A percentile compares a stretch with the other conserved stretches of the same genome.
Conservation (phyloP, 2,329 filamentous ascomycete species). For the Fusarium xyrophilum region DNA sequence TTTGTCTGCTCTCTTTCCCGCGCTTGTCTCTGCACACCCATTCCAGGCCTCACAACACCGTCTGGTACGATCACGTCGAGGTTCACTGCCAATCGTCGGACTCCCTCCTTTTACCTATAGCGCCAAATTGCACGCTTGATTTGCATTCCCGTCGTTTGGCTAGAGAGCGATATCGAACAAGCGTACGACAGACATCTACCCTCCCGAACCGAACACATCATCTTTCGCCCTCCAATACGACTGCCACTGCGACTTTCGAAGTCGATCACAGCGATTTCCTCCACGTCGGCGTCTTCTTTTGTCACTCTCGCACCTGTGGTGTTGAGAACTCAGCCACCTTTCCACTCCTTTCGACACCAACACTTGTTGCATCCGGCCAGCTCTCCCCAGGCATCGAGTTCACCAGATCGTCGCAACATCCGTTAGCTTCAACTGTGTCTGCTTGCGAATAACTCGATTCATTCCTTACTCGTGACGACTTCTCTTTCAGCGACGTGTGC, state of each 20-base stretch:
- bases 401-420: constrained; percentile 25
- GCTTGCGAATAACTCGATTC: constrained; percentile 27
- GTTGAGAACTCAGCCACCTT: constrained; percentile 36
- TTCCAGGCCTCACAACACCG: constrained; percentile 45
- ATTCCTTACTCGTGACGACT: constrained; percentile 25
- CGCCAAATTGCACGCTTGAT: constrained; percentile 26
- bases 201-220: constrained; percentile 1
- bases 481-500: constrained; percentile 17
- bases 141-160: constrained; percentile 27
- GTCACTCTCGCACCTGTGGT: constrained; percentile 40
- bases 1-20: constrained; percentile 19
- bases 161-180: constrained; percentile 26
- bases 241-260: constrained; percentile 10
- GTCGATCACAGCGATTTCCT: constrained; percentile 3
- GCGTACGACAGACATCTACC: constrained; percentile 15
- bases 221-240: constrained; percentile 15
- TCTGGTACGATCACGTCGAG: constrained; percentile 46
- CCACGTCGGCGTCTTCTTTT: constrained; percentile 15
- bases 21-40: constrained; percentile 38
- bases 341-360: constrained; percentile 32
- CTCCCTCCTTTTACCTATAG: constrained; percentile 30
- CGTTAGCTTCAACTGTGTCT: constrained; percentile 29
- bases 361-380: constrained; percentile 38
- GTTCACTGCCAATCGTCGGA: constrained; percentile 33
- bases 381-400: constrained; percentile 27